Percentiles rank a stretch among this genome's conserved stretches.
Conservation (phyloP, 108 stramenopile genomes). For the Ochromonas danica region DNA sequence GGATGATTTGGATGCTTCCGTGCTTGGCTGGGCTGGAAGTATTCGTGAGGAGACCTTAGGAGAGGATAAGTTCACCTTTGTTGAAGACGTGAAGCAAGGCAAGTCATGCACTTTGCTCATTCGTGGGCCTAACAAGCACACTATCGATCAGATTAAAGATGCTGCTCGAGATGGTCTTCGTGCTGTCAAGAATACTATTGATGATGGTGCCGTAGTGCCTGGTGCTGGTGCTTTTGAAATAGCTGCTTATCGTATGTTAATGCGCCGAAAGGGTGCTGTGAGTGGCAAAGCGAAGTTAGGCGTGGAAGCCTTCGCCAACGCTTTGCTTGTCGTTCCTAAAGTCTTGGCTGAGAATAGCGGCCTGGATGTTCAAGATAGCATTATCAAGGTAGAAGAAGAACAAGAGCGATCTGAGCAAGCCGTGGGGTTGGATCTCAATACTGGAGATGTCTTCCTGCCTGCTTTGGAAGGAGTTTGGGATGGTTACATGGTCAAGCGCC, state of each 20-base stretch:
- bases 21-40: constrained; percentile 88
- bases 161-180: constrained; percentile 94
- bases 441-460: constrained; percentile 89
- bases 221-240: constrained; percentile 97
- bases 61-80: constrained; percentile 98
- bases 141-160: constrained; percentile 96
- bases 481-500: constrained; percentile 91
- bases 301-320: constrained; percentile 92
- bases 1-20: constrained; percentile 81
- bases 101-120: constrained; percentile 88
- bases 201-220: constrained; percentile 87
- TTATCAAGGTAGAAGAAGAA: constrained; percentile 85
- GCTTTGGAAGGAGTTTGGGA: constrained; percentile 95
- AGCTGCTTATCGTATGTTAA: constrained; percentile 62
- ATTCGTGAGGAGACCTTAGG: constrained; percentile 91
- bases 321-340: constrained; percentile 92
- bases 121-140: constrained; percentile 94
- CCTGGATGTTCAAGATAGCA: constrained; percentile 87
- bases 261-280: constrained; percentile 47
- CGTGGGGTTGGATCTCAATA: constrained; percentile 84
- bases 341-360: constrained; percentile 95
- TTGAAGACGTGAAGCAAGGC: constrained; percentile 87
- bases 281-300: constrained; percentile 90
- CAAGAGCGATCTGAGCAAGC: constrained; percentile 54
- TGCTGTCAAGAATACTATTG: constrained; percentile 92